Base-by-base conservation (phyloP, 2,329 filamentous ascomycete genomes). In the Colletotrichum sansevieriae region DNA sequence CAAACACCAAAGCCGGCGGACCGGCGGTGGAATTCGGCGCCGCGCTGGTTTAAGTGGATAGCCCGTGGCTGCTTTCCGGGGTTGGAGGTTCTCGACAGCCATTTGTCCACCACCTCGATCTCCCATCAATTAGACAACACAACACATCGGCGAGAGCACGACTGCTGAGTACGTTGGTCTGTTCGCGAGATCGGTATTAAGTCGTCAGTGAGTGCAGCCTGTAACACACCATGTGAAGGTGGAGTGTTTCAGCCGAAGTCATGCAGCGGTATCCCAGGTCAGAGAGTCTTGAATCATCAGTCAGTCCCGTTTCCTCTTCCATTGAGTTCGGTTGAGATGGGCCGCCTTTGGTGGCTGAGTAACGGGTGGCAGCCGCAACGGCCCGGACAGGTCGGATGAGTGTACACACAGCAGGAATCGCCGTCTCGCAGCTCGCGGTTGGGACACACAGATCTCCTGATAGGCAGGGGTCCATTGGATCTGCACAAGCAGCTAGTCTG, bases 191-290 rank as follows among this genome's bases (percentile, higher is more conserved):
- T 4, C 37, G 11, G 9, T 15, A 13, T 39, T 12, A 13, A 13
- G 35, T 54, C 4, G 15, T n/a, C 25, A 54, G 29, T 8, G 12
- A 29, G 41, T 59, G 56, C 13, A 20, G 56, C n/a, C 7, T 41
- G 43, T 39, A 33, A 29, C 10, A 58, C 46, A 44, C 41, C 43
- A 59, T 59, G 56, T 47, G 43, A 59, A 58, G 37, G 33, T 29
- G 2, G 11, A 47, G 1, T 33, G 25, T 47, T 44, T 59, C 41
- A 59, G 2, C 56, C n/a, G 29, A 59, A 37, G 3, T 37, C 35
- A 12, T 22, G 15, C 56, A 37, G 33, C 56, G 56, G 56, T 59
- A 59, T 37, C 56, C 56, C 20, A n/a, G 58, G 33, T 41, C 29
- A 10, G 15, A 20, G 41, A 8, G 29, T 35, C 15, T 37, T 29